A percentile compares a stretch with the other conserved stretches of the same genome.
Evolutionary conservation across 805 yeast species (phyloP).

Genomic region (Pichia sporocuriosa): DNA sequence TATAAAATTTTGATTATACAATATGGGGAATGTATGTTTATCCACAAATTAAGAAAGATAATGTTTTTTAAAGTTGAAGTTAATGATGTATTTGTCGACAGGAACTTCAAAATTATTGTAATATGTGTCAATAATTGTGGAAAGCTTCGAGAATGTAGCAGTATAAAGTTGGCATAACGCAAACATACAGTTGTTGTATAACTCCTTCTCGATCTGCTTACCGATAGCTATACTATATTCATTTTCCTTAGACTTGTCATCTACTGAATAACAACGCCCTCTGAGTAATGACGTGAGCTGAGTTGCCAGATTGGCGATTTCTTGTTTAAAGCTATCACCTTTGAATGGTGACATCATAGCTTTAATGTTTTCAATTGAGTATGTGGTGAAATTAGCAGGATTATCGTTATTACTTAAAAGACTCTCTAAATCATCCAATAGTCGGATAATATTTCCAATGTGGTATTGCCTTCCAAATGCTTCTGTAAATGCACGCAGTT

Average conservation of each 20-base stretch:
- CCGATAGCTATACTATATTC: constrained; percentile 24
- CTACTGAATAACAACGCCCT: constrained; percentile 22
- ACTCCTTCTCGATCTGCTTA: constrained; percentile 41
- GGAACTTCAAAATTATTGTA: constrained; percentile 35
- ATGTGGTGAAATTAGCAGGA: constrained; percentile 57
- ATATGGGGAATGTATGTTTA: no score
- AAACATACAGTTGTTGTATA: constrained; percentile 61
- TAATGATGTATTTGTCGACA: constrained; percentile 27
- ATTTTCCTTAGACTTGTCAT: constrained; percentile 19
- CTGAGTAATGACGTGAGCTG: constrained; percentile 48
- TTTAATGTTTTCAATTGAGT: constrained; percentile 51
- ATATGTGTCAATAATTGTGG: constrained; percentile 46
- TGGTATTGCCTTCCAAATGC: constrained; percentile 40
- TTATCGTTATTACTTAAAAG: constrained; percentile 37
- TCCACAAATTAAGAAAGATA: constrained; percentile 6
- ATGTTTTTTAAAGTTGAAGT: constrained; percentile 27
- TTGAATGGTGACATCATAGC: constrained; percentile 52
- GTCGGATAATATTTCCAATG: constrained; percentile 61
- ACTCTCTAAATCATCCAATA: constrained; percentile 57
- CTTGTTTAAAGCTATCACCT: constrained; percentile 47
- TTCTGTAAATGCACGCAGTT: constrained; percentile 39
- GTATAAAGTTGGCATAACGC: constrained; percentile 57
- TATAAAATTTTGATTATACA: no score
- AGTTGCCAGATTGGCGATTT: constrained; percentile 48
- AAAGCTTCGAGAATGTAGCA: constrained; percentile 48